Evolutionary conservation across 768 basidiomycete genomes (phyloP).

Genomic region (Tylopilus felleus): DNA sequence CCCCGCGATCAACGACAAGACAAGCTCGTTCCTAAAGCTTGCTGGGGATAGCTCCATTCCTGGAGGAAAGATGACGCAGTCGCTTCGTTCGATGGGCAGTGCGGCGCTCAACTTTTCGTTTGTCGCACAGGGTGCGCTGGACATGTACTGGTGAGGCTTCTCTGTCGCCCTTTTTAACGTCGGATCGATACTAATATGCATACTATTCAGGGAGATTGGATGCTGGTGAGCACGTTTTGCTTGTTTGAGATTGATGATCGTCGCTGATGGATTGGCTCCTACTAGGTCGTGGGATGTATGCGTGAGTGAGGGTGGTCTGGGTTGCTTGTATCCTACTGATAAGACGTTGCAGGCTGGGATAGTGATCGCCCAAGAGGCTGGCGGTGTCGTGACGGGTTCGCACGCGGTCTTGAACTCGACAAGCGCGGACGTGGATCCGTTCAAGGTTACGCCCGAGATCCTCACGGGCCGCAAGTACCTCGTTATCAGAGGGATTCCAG

Average conservation of each 20-base stretch:
- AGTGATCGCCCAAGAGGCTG: constrained; percentile 89
- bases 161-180: background rate
- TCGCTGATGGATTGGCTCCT: background rate
- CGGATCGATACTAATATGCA: background rate
- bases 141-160: constrained; percentile 73
- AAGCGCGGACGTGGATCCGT: constrained; percentile 37
- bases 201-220: constrained; percentile 69
- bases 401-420: constrained; percentile 44
- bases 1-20: constrained; percentile 54
- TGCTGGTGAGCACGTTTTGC: constrained; percentile 44
- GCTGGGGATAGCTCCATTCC: constrained; percentile 65
- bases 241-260: background rate
- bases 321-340: background rate
- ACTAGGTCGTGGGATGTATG: constrained; percentile 83
- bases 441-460: constrained; percentile 65
- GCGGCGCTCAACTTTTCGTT: constrained; percentile 79
- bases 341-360: constrained; percentile 64
- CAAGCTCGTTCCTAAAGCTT: constrained; percentile 66
- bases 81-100: constrained; percentile 78
- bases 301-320: constrained; percentile 34
- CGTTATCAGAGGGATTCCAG: constrained; percentile 67
- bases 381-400: constrained; percentile 74
- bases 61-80: constrained; percentile 83
- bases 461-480: constrained; percentile 79
- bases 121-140: constrained; percentile 86